phyloP scores from a whole-genome alignment of 352 stramenopile genomes.

The Phytophthora litchii region DNA sequence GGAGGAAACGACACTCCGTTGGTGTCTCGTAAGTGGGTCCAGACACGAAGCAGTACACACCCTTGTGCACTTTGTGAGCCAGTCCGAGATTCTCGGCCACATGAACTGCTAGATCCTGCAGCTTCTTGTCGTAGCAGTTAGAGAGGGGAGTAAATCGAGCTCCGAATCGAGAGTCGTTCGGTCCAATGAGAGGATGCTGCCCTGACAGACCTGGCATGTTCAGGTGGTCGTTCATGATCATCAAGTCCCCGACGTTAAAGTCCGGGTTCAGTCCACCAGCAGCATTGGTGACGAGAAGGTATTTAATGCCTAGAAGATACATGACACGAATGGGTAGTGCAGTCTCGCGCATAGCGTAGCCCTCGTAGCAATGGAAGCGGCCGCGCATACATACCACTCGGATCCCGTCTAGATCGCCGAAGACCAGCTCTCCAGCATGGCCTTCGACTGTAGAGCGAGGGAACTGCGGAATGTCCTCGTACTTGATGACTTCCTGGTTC shows the following conservation, averaged over 20 bases:
- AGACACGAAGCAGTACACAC: slow-evolving; percentile 96
- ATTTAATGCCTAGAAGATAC: slow-evolving; percentile 93
- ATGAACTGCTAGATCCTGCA: slow-evolving; percentile 79
- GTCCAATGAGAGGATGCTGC: slow-evolving; percentile 92
- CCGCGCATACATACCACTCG: slow-evolving; percentile 93
- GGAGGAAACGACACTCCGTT: slow-evolving; percentile 91
- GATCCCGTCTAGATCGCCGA: slow-evolving; percentile 81
- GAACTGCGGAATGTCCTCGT: slow-evolving; percentile 83
- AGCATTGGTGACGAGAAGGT: slow-evolving; percentile 96
- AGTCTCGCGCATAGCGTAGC: slow-evolving; percentile 93
- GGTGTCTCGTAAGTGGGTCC: slow-evolving; percentile 96
- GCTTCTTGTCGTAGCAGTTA: slow-evolving; percentile 90
- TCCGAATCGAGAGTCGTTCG: slow-evolving; percentile 94
- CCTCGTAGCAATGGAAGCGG: slow-evolving; percentile 96
- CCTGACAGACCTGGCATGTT: slow-evolving; percentile 92
- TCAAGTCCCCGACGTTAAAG: slow-evolving; percentile 95
- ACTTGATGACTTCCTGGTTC: slow-evolving; percentile 87
- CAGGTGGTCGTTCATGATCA: slow-evolving; percentile 96
- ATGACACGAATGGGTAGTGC: slow-evolving; percentile 94
- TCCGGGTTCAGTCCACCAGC: slow-evolving; percentile 92
- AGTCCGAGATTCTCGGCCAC: slow-evolving; percentile 81
- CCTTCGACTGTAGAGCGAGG: slow-evolving; percentile 90
- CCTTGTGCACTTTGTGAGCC: slow-evolving; percentile 73
- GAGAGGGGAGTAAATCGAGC: slow-evolving; percentile 93
- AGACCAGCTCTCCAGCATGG: slow-evolving; percentile 93